Conservation (phyloP, 768 basidiomycete species). For the Lactifluus pinguis region DNA sequence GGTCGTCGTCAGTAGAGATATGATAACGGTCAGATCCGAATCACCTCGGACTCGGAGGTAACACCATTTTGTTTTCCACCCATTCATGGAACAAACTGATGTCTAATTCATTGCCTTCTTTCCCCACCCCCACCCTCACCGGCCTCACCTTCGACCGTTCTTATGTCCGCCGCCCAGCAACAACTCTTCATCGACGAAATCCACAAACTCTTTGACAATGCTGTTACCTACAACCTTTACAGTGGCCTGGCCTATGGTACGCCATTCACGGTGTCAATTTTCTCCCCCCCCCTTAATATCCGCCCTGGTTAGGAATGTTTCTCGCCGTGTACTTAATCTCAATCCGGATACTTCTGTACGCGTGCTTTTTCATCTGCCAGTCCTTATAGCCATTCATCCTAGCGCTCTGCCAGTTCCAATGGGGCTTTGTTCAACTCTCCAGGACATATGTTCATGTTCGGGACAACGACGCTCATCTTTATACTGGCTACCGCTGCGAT, state of each 20-base stretch:
- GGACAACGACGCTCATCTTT: not conserved
- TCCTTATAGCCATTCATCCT: not conserved
- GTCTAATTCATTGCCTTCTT: not conserved
- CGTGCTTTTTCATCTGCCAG: not conserved
- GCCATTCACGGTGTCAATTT: not conserved
- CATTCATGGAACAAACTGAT: not conserved
- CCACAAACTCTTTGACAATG: not conserved
- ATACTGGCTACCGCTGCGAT: constrained; percentile 7
- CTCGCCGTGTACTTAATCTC: constrained; percentile 9
- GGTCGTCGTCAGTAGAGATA: too few species aligned
- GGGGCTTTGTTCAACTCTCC: constrained; percentile 1
- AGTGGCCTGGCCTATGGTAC: constrained; percentile 12
- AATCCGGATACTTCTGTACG: constrained; percentile 11
- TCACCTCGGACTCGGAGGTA: too few species aligned
- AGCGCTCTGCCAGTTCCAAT: not conserved
- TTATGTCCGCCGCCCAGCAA: constrained; percentile 3
- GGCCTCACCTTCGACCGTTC: not conserved
- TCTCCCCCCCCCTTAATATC: not conserved
- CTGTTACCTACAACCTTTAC: constrained; percentile 8
- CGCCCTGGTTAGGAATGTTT: constrained; percentile 2
- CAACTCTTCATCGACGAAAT: not conserved
- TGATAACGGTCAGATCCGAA: too few species aligned
- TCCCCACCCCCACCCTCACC: not conserved
- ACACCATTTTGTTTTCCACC: too few species aligned
- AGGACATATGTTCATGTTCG: constrained; percentile 7